Evolutionary conservation across 1,139 yeast genomes (phyloP), one percentile per base, ranked within the genome.

Genomic region (Saccharomyces hybrid): DNA sequence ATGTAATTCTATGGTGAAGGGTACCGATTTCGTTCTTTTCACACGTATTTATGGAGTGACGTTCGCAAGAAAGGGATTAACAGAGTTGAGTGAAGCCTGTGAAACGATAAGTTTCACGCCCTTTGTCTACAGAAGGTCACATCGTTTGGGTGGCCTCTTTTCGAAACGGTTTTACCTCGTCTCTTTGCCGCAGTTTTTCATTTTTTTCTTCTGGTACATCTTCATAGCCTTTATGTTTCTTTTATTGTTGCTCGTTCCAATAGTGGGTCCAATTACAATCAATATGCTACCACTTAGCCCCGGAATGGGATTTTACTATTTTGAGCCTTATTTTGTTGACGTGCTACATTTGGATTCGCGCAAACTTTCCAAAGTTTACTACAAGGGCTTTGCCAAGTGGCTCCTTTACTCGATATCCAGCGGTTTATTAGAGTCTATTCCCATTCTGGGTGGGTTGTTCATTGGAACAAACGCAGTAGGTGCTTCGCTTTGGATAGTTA

Each of bases 401-500:
- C 51, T 52, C 29, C 29, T 55, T 16, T 52, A 55, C 26, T 61
- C 61, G 3, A 27, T 54, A 3, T 46, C 49, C 7, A 52, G 59
- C 5, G 55, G 57, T 19, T 11, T 59, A 13, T 23, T 51, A 9
- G 62, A 59, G 48, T 34, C 55, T 16, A 38, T 59, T 11, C 62
- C 62, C 1, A 48, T 58, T 13, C 19, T 58, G 26, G 48, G 59
- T 5, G 57, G 57, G n/a, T 13, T 58, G 11, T 47, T 57, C 3
- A 48, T 55, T 32, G 52, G 57, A 14, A 53, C 57, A 5, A 55
- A 55, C 25, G 52, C 52, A 3, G 49, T 55, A 5, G 61, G 59
- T n/a, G 57, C 58, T 26, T 55, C 58, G 5, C 50, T 59, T 11
- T 57, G 59, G 61, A 54, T 55, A 47, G 49, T 50, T n/a, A 53